These are phyloP conservation scores for Porcisia deanei DNA, from an alignment of 208 protist species.

Conservation along the genomic window DNA sequence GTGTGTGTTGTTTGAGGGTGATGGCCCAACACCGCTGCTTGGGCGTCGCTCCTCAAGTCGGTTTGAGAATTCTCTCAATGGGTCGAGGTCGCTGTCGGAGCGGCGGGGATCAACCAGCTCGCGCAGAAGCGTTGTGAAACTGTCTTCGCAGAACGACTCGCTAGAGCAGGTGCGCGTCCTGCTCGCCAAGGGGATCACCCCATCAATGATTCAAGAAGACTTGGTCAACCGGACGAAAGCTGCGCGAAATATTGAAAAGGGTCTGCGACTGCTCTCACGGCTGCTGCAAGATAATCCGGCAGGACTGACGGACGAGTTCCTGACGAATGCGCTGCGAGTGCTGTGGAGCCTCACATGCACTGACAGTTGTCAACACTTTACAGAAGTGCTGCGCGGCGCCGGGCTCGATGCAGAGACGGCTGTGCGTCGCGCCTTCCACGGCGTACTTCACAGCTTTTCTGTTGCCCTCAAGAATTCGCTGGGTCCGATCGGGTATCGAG, in stretches of 20 bases:
- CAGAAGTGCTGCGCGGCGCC: slow-evolving; percentile 64
- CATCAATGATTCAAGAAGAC: slow-evolving; percentile 57
- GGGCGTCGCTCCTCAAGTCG: slow-evolving; percentile 35
- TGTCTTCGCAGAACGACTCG: slow-evolving; percentile 52
- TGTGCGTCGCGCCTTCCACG: slow-evolving; percentile 74
- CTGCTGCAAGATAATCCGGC: slow-evolving; percentile 31
- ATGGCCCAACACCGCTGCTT: slow-evolving; percentile 23
- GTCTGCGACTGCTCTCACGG: slow-evolving; percentile 48
- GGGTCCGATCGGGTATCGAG: slow-evolving; percentile 31
- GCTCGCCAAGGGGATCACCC: slow-evolving; percentile 52
- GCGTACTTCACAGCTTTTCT: slow-evolving; percentile 43
- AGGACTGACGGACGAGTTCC: slow-evolving; percentile 19
- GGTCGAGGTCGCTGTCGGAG: slow-evolving; percentile 65
- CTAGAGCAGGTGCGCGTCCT: slow-evolving; percentile 79
- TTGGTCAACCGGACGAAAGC: slow-evolving; percentile 59
- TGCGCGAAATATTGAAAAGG: slow-evolving; percentile 62
- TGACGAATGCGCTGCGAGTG: slow-evolving; percentile 44
- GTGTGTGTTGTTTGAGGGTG: slow-evolving; percentile 45
- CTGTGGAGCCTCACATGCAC: slow-evolving; percentile 52
- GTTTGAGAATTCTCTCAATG: slow-evolving; percentile 42
- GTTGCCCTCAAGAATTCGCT: slow-evolving; percentile 26
- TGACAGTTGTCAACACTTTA: slow-evolving; percentile 60
- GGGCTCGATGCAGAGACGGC: slow-evolving; percentile 66
- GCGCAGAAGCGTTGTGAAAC: slow-evolving; percentile 64
- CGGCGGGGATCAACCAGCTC: slow-evolving; percentile 52